Conservation (phyloP, 176 grass and related monocot species). For the Dactylis glomerata region DNA sequence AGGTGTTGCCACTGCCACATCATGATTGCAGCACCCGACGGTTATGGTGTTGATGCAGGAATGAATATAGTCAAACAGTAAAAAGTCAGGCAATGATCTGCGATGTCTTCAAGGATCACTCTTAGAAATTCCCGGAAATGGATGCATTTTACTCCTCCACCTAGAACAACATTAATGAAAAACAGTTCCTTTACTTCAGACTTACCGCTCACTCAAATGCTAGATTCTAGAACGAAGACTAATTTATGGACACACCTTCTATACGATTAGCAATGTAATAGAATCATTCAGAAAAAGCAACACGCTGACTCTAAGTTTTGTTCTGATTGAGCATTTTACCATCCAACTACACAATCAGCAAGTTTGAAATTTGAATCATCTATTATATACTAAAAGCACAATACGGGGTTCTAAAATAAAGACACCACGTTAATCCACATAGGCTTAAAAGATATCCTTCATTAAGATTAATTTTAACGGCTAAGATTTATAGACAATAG, state of each 20-base stretch:
- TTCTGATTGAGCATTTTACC: background rate
- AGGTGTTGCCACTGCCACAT: background rate
- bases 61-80: constrained; percentile 2
- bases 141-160: background rate
- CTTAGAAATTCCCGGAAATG: background rate
- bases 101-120: background rate
- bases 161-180: background rate
- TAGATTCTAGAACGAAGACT: background rate
- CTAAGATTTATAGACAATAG: too few species aligned
- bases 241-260: background rate
- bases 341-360: background rate
- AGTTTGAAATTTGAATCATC: too few species aligned
- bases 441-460: too few species aligned
- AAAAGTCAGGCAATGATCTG: background rate
- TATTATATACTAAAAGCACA: too few species aligned
- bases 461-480: too few species aligned
- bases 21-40: background rate
- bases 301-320: background rate
- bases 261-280: background rate
- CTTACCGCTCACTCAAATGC: background rate
- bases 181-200: background rate
- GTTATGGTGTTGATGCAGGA: background rate
- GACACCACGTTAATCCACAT: too few species aligned
- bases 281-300: constrained; percentile 3
- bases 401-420: too few species aligned